A percentile compares a stretch with the other conserved stretches of the same genome.
These are phyloP conservation scores for Quercus gilva DNA, from an alignment of 306 rosid species.

Conservation along the genomic window DNA sequence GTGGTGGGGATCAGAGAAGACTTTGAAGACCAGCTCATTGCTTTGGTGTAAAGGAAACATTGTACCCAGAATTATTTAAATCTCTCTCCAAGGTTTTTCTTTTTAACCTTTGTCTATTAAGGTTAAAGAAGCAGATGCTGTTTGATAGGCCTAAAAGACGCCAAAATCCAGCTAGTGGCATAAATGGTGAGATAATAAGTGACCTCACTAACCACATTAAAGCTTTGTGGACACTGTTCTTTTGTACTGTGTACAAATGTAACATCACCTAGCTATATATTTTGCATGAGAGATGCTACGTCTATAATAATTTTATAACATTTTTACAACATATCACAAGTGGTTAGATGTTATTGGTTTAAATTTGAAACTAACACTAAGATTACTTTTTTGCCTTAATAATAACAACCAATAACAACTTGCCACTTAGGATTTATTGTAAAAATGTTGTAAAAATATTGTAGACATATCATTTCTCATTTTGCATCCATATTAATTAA, in stretches of 20 bases:
- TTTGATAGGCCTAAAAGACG: constrained; percentile 37
- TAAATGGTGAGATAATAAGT: constrained; percentile 17
- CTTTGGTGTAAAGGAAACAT: constrained; percentile 72
- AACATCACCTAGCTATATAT: constrained; percentile 6
- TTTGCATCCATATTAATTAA: constrained; percentile 8
- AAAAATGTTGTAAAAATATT: too few species aligned
- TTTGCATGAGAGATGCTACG: too few species aligned
- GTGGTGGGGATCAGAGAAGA: constrained; percentile 45
- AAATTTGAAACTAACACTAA: too few species aligned
- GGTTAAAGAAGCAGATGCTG: constrained; percentile 17
- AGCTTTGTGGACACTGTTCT: constrained; percentile 16
- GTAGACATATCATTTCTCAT: too few species aligned
- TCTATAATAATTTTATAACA: too few species aligned
- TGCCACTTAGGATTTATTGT: too few species aligned
- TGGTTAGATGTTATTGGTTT: too few species aligned
- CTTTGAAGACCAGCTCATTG: constrained; percentile 58
- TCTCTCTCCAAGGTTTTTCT: background rate
- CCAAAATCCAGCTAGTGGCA: constrained; percentile 24
- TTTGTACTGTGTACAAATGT: background rate
- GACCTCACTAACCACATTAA: constrained; percentile 27
- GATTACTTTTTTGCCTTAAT: too few species aligned
- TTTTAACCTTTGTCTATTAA: background rate
- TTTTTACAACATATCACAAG: too few species aligned
- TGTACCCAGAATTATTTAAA: background rate
- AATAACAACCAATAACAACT: too few species aligned